Percentiles rank a stretch among this genome's conserved stretches.
phyloP scores from a whole-genome alignment of 257 asterid genomes.

The Forsythia suspensa region DNA sequence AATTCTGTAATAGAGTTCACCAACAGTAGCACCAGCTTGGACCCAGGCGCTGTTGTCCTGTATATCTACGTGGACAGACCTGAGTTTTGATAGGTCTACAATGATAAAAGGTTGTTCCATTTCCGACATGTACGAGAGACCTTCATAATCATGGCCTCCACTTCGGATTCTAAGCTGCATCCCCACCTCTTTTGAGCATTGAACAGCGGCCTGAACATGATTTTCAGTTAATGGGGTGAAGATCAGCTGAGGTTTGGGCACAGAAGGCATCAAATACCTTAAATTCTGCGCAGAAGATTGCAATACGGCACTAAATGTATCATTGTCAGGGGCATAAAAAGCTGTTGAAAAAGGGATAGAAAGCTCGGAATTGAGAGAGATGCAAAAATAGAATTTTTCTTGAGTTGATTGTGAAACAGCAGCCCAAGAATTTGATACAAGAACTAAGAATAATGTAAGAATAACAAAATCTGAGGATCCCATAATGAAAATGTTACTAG shows the following conservation, averaged over 20 bases:
- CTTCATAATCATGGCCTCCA: conserved; percentile 47
- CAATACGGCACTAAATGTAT: conserved; percentile 34
- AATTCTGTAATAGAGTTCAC: conserved; percentile 38
- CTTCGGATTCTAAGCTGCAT: conserved; percentile 37
- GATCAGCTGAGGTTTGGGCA: conserved; percentile 39
- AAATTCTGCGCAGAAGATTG: conserved; percentile 44
- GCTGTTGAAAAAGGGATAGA: conserved; percentile 40
- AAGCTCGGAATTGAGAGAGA: conserved; percentile 37
- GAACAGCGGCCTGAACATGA: conserved; percentile 41
- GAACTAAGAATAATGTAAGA: conserved; percentile 20
- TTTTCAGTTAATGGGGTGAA: conserved; percentile 45
- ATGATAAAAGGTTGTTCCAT: conserved; percentile 32
- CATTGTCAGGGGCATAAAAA: conserved; percentile 34
- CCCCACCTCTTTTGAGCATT: conserved; percentile 25
- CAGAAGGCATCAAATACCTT: conserved; percentile 35
- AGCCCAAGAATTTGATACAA: conserved; percentile 4
- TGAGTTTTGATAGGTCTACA: conserved; percentile 33
- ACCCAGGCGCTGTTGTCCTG: conserved; percentile 38
- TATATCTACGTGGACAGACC: conserved; percentile 23
- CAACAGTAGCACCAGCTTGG: conserved; percentile 44
- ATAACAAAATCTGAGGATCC: conserved; percentile 6
- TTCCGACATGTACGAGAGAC: conserved; percentile 35
- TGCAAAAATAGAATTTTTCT: conserved; percentile 34
- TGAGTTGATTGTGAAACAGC: conserved; percentile 26
- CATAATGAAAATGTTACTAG: conserved; percentile 14